phyloP scores from a whole-genome alignment of 1,284 basidiomycete species.

The Ceratobasidium sp. region DNA sequence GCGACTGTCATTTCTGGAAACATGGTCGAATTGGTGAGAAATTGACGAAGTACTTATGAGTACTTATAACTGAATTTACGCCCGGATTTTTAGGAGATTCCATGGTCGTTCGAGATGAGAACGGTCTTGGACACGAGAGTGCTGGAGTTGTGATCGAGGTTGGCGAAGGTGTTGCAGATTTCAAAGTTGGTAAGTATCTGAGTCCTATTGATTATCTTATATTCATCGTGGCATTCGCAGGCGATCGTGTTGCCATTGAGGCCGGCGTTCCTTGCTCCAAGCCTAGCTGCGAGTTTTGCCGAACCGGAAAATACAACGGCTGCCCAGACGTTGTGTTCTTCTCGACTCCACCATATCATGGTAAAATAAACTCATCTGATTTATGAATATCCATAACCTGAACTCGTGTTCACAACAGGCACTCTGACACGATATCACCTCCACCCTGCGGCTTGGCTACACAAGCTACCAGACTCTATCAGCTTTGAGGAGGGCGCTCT shows the following conservation, averaged over 20 bases:
- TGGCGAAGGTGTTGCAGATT: conserved; percentile 52
- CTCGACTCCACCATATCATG: conserved; percentile 57
- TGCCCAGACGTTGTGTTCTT: conserved; percentile 56
- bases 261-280: conserved; percentile 58
- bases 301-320: conserved; percentile 59
- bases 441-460: conserved; percentile 61
- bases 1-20: conserved; percentile 57
- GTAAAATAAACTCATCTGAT: conserved; percentile 42
- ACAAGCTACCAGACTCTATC: conserved; percentile 57
- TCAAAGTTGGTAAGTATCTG: conserved; percentile 43
- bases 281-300: conserved; percentile 56
- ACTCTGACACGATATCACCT: conserved; percentile 56
- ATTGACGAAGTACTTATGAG: background rate
- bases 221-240: background rate
- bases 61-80: background rate
- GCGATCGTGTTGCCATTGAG: conserved; percentile 58
- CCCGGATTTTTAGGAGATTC: conserved; percentile 44
- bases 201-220: conserved; percentile 36
- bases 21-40: conserved; percentile 53
- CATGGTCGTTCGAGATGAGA: conserved; percentile 52
- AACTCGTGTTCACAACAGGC: conserved; percentile 20
- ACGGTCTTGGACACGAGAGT: conserved; percentile 54
- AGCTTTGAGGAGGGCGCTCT: conserved; percentile 59
- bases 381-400: background rate
- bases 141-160: conserved; percentile 55